These are phyloP conservation scores for Rhynchosporium secalis DNA, from an alignment of 2,329 filamentous ascomycete genomes.

Conservation along the genomic window DNA sequence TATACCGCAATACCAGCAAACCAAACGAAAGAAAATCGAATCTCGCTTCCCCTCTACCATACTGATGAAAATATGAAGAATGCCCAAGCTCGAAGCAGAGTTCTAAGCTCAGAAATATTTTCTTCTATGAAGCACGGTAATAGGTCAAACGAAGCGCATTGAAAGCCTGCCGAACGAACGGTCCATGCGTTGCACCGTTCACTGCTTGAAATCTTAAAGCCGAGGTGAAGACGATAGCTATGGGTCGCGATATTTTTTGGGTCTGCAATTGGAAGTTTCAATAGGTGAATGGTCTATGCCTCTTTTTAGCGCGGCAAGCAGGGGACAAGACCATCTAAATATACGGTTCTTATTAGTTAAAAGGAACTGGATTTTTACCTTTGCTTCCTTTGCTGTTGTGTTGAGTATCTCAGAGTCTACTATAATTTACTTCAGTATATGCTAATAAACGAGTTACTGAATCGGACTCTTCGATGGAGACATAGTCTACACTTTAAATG, in stretches of 20 bases:
- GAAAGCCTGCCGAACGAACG: neutral
- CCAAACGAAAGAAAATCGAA: neutral
- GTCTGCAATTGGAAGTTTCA: conserved; percentile 6
- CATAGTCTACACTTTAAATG: too few relatives aligned
- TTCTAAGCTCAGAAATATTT: neutral
- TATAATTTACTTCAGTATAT: too few relatives aligned
- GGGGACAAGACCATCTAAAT: too few relatives aligned
- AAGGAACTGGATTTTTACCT: too few relatives aligned
- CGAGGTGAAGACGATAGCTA: neutral
- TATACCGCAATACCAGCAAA: neutral
- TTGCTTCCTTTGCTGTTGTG: too few relatives aligned
- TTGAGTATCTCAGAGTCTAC: too few relatives aligned
- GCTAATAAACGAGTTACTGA: too few relatives aligned
- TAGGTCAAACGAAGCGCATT: neutral
- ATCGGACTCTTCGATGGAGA: too few relatives aligned
- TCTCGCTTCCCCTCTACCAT: neutral
- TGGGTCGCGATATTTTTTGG: neutral
- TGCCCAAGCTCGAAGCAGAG: neutral
- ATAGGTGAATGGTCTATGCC: neutral
- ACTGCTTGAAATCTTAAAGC: neutral
- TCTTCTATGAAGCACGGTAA: neutral
- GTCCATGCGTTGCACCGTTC: neutral
- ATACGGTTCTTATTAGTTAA: too few relatives aligned
- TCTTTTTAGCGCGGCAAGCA: too few relatives aligned
- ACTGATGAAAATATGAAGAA: neutral